Percentiles rank a stretch among this genome's conserved stretches.
Evolutionary conservation across 2,329 filamentous ascomycete genomes (phyloP).

Genomic region (Davidsoniella australis): DNA sequence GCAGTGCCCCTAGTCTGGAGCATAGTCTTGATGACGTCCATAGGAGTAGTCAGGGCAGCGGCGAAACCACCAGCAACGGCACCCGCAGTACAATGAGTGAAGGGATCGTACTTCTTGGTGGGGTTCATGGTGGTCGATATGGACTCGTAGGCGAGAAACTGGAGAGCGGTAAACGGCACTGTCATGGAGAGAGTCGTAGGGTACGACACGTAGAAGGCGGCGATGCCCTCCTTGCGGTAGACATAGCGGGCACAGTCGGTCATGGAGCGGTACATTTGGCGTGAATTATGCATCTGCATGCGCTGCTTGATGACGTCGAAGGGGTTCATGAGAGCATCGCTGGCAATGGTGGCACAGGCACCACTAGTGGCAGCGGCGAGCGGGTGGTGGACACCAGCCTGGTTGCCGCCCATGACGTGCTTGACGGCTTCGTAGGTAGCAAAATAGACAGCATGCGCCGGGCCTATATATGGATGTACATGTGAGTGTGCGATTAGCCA

Average conservation of each 20-base stretch:
- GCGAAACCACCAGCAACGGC: slow-evolving; percentile 86
- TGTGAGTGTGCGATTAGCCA: slow-evolving; percentile 15
- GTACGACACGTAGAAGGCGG: slow-evolving; percentile 95
- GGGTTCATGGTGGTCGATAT: slow-evolving; percentile 90
- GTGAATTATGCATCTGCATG: slow-evolving; percentile 96
- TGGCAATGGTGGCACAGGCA: slow-evolving; percentile 87
- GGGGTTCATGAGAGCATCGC: slow-evolving; percentile 97
- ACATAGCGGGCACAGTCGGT: slow-evolving; percentile 74
- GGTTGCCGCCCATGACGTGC: slow-evolving; percentile 86
- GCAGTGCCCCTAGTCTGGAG: slow-evolving; percentile 83
- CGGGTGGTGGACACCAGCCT: slow-evolving; percentile 73
- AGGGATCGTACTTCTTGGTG: slow-evolving; percentile 67
- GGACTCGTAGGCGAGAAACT: slow-evolving; percentile 96
- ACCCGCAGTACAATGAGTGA: slow-evolving; percentile 85
- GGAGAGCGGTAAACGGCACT: slow-evolving; percentile 88
- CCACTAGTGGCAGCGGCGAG: slow-evolving; percentile 85
- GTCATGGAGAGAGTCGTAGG: slow-evolving; percentile 97
- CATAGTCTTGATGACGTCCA: slow-evolving; percentile 97
- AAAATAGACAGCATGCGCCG: slow-evolving; percentile 95
- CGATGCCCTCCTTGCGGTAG: slow-evolving; percentile 71
- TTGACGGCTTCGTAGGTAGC: slow-evolving; percentile 96
- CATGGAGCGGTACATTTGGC: slow-evolving; percentile 68
- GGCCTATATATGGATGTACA: slow-evolving; percentile 40
- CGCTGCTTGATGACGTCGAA: slow-evolving; percentile 99
- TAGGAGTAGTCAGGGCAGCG: slow-evolving; percentile 81